Evolutionary conservation across 306 rosid species (phyloP).

Genomic region (Parietaria judaica): DNA sequence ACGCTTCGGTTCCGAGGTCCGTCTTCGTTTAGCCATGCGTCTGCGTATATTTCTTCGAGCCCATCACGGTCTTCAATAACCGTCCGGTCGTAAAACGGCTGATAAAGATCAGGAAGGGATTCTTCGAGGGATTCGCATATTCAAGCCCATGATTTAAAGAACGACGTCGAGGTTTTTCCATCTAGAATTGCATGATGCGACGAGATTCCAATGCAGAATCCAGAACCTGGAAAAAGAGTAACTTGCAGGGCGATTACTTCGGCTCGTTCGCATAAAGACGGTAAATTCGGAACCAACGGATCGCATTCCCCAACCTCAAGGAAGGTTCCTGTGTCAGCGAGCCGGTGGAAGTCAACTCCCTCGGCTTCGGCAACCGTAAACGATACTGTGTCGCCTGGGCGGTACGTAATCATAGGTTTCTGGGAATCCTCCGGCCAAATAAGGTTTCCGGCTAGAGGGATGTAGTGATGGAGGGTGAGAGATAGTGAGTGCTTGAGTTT

Average conservation of each 20-base stretch:
- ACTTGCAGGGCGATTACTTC: conserved; percentile 21
- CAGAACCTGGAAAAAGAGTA: conserved; percentile 22
- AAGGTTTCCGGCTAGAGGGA: conserved; percentile 18
- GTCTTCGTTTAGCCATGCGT: conserved; percentile 27
- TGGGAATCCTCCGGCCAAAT: conserved; percentile 14
- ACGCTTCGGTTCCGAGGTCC: conserved; percentile 45
- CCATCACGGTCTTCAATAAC: conserved; percentile 25
- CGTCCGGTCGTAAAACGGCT: conserved; percentile 33
- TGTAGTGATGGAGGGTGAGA: conserved; percentile 18
- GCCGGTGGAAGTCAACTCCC: conserved; percentile 4
- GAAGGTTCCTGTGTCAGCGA: neutral
- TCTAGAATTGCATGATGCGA: conserved; percentile 28
- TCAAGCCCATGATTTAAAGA: conserved; percentile 50
- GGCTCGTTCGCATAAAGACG: conserved; percentile 9
- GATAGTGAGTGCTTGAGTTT: conserved; percentile 20
- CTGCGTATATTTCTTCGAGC: conserved; percentile 7
- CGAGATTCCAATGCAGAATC: conserved; percentile 23
- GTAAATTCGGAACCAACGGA: conserved; percentile 11
- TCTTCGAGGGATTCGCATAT: conserved; percentile 19
- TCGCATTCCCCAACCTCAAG: conserved; percentile 8
- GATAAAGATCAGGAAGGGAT: neutral
- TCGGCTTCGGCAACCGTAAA: conserved; percentile 18
- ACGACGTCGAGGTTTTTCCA: conserved; percentile 22
- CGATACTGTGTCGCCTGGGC: conserved; percentile 13
- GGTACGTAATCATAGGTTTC: conserved; percentile 16